Percentiles rank a stretch among this genome's conserved stretches.
Evolutionary conservation across 495 filamentous ascomycete species (phyloP).

Genomic region (Penicillium turbatum): DNA sequence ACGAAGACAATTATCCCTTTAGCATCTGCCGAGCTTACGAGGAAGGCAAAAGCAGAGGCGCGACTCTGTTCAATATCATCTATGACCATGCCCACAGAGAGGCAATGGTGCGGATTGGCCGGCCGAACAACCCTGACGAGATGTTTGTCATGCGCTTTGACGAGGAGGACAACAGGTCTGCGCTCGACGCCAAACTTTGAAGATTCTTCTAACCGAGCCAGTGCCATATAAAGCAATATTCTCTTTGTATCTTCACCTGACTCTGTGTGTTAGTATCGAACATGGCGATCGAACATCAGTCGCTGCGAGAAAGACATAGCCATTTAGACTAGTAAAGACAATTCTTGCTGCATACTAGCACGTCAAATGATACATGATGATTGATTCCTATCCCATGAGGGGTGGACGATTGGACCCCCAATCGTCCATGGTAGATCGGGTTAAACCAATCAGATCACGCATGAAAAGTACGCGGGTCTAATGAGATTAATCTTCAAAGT

Average conservation of each 20-base stretch:
- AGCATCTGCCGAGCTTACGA: not conserved
- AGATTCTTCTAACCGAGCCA: not conserved
- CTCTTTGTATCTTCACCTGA: not conserved
- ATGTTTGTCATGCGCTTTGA: not conserved
- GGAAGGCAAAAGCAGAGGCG: not conserved
- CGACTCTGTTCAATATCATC: not conserved
- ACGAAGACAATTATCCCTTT: not conserved
- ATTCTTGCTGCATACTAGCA: no score
- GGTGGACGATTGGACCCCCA: no score
- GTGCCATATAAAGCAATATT: not conserved
- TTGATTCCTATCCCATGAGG: no score
- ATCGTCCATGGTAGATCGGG: no score
- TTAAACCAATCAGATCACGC: no score
- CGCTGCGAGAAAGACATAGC: not conserved
- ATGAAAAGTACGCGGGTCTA: no score
- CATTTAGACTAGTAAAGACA: not conserved
- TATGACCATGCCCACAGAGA: not conserved
- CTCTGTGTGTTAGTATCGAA: not conserved
- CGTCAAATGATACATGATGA: no score
- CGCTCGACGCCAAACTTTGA: not conserved
- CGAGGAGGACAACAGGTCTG: not conserved
- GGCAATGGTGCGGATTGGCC: not conserved
- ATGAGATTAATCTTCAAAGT: no score
- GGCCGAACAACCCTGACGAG: not conserved
- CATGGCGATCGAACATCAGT: not conserved